phyloP scores from a whole-genome alignment of 2,329 filamentous ascomycete genomes.

The Fonsecaea nubica region DNA sequence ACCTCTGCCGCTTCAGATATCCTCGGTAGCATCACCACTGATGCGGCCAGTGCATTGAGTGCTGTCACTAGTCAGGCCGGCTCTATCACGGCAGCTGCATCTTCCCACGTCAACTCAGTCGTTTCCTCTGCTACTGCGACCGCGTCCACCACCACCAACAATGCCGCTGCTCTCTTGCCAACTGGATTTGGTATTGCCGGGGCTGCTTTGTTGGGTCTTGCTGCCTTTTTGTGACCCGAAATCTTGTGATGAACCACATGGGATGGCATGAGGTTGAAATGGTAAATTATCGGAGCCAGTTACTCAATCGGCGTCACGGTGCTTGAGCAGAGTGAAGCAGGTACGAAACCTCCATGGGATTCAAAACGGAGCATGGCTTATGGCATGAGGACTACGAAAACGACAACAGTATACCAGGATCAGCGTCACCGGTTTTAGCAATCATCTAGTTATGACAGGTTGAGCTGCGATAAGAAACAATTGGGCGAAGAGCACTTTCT shows the following conservation, averaged over 20 bases:
- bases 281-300: neutral
- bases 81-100: constrained; percentile 20
- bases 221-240: constrained; percentile 30
- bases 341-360: neutral
- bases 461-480: neutral
- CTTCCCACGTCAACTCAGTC: constrained; percentile 23
- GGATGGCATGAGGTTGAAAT: neutral
- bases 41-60: constrained; percentile 26
- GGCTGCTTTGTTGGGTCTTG: constrained; percentile 32
- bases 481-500: neutral
- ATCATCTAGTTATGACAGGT: neutral
- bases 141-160: constrained; percentile 22
- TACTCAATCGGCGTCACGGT: neutral
- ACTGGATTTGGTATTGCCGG: constrained; percentile 30
- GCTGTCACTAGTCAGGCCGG: constrained; percentile 25
- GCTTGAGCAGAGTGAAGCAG: neutral
- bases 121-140: constrained; percentile 14
- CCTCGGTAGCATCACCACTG: constrained; percentile 26
- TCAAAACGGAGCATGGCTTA: neutral
- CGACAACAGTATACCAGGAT: neutral
- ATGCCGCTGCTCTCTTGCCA: constrained; percentile 27
- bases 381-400: neutral
- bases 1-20: constrained; percentile 26
- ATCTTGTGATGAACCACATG: neutral
- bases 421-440: neutral